Evolutionary conservation across 2,329 filamentous ascomycete genomes (phyloP).

Genomic region (Monilinia fructicola): DNA sequence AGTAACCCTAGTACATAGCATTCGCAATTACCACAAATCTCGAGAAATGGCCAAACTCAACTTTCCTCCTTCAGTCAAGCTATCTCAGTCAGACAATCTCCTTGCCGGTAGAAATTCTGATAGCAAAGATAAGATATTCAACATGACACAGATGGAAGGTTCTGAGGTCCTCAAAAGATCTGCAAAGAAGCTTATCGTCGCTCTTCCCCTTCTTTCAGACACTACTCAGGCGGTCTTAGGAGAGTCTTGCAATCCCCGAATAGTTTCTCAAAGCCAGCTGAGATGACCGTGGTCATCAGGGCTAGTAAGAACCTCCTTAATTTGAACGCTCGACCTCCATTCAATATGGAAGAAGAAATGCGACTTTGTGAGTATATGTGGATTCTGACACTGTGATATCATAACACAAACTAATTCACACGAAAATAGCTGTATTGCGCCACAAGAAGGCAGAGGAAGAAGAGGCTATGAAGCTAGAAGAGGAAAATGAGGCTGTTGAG

Average conservation of each 20-base stretch:
- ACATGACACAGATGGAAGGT: background rate
- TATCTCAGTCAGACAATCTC: background rate
- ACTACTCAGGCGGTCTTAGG: background rate
- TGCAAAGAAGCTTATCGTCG: background rate
- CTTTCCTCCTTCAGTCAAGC: background rate
- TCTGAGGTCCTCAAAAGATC: background rate
- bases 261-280: background rate
- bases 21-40: background rate
- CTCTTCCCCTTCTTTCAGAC: background rate
- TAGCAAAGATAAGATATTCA: background rate
- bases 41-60: background rate
- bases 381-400: background rate
- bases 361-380: slow-evolving; percentile 7
- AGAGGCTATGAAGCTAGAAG: background rate
- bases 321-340: background rate
- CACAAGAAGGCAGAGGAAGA: background rate
- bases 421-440: background rate
- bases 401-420: background rate
- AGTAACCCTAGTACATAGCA: background rate
- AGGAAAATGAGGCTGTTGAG: background rate
- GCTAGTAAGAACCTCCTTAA: background rate
- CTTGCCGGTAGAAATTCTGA: background rate
- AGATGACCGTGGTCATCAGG: background rate
- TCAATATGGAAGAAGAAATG: slow-evolving; percentile 12
- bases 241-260: background rate